A percentile compares a stretch with the other conserved stretches of the same genome.
These are phyloP conservation scores for Kalanchoe fedtschenkoi DNA, from an alignment of 164 flowering plant genomes.

Conservation along the genomic window DNA sequence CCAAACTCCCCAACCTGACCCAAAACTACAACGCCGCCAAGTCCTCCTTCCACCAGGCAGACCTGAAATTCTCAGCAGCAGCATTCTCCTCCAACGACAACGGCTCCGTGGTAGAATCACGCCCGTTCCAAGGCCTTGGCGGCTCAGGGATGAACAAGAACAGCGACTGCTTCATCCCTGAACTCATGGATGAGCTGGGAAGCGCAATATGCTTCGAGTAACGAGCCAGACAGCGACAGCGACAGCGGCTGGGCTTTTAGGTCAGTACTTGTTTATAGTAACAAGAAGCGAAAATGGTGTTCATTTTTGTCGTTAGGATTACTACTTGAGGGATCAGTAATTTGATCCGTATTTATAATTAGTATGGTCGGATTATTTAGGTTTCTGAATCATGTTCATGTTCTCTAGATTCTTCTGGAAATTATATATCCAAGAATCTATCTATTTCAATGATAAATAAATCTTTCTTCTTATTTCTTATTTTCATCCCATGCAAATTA, in stretches of 20 bases:
- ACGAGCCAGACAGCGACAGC: neutral
- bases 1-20: neutral
- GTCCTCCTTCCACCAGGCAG: neutral
- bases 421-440: neutral
- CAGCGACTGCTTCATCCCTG: conserved; percentile 1
- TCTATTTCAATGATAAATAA: neutral
- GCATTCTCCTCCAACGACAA: neutral
- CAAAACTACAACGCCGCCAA: neutral
- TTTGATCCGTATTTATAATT: conserved; percentile 1
- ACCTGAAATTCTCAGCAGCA: neutral
- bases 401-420: conserved; percentile 1
- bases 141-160: neutral
- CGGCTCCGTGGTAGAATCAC: neutral
- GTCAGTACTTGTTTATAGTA: neutral
- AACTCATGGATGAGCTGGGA: conserved; percentile 8
- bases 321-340: neutral
- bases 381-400: neutral
- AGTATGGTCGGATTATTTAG: neutral
- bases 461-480: neutral
- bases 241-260: neutral
- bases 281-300: neutral
- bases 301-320: neutral
- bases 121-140: neutral
- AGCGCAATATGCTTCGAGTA: neutral
- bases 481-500: neutral